Percentiles rank a stretch among this genome's conserved stretches.
phyloP scores from a whole-genome alignment of 352 stramenopile genomes.

The Pythium dissimile region DNA sequence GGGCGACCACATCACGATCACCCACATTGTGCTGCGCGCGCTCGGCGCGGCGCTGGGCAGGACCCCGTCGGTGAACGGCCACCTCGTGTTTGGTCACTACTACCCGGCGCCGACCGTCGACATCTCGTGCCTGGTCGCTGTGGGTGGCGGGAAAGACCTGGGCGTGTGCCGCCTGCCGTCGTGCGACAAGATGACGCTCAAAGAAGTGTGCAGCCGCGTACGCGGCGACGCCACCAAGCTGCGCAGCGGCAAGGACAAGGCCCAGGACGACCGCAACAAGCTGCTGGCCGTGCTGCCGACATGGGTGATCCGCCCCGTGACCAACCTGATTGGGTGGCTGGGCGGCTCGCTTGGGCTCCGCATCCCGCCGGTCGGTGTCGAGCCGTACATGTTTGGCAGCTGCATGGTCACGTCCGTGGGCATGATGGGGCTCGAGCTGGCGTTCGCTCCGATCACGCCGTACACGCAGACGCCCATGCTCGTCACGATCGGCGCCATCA shows the following conservation, averaged over 20 bases:
- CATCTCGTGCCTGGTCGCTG: constrained; percentile 60
- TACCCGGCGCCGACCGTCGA: constrained; percentile 60
- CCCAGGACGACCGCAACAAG: constrained; percentile 60
- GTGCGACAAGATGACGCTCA: constrained; percentile 56
- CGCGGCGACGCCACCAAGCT: constrained; percentile 51
- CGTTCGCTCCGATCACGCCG: constrained; percentile 59
- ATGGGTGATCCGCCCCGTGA: constrained; percentile 45
- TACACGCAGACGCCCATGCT: constrained; percentile 67
- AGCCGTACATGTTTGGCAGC: constrained; percentile 70
- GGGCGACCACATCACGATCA: constrained; percentile 59
- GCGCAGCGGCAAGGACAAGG: constrained; percentile 50
- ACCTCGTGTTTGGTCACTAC: constrained; percentile 70
- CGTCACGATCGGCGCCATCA: constrained; percentile 61
- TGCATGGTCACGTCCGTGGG: constrained; percentile 72
- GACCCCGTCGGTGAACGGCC: constrained; percentile 61
- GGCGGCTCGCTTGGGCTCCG: constrained; percentile 49
- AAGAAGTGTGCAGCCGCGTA: constrained; percentile 39
- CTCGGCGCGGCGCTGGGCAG: constrained; percentile 47
- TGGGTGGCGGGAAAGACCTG: constrained; percentile 57
- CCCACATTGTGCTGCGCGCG: constrained; percentile 60
- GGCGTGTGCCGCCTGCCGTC: constrained; percentile 44
- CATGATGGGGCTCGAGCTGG: constrained; percentile 68
- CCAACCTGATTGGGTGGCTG: constrained; percentile 64
- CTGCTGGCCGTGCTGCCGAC: constrained; percentile 54
- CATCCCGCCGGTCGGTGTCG: constrained; percentile 50